These are phyloP conservation scores for Pseudevernia furfuracea DNA, from an alignment of 495 filamentous ascomycete genomes.

Conservation along the genomic window DNA sequence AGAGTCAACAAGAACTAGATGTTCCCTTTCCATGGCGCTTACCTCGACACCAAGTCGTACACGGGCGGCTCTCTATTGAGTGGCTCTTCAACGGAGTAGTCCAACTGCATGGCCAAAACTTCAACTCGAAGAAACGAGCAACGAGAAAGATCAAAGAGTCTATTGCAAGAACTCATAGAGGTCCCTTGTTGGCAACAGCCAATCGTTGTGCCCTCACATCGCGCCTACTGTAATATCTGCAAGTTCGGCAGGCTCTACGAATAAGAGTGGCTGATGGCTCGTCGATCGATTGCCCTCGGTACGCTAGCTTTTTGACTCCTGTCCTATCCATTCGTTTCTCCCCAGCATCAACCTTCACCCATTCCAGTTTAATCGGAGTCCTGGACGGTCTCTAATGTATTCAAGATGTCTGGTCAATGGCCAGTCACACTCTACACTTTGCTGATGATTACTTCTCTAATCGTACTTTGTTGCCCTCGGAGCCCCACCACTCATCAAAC, in stretches of 20 bases:
- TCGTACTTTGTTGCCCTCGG: not conserved
- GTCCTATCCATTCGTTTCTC: no score
- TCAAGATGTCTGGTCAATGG: not conserved
- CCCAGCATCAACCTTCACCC: not conserved
- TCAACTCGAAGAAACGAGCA: not conserved
- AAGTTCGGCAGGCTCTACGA: not conserved
- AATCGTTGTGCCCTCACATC: not conserved
- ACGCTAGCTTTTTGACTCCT: no score
- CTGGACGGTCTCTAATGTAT: not conserved
- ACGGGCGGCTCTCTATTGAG: constrained; percentile 40
- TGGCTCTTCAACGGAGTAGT: constrained; percentile 36
- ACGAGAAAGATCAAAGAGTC: no score
- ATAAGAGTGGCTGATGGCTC: not conserved
- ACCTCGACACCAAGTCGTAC: constrained; percentile 35
- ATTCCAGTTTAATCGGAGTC: not conserved
- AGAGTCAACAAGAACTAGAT: not conserved
- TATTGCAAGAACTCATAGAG: no score
- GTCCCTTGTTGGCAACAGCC: not conserved
- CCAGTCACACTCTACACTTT: not conserved
- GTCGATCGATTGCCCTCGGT: not conserved
- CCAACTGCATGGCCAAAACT: constrained; percentile 23
- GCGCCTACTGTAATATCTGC: not conserved
- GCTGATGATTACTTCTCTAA: not conserved
- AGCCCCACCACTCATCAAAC: not conserved
- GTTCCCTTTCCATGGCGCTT: not conserved